These are phyloP conservation scores for Penicillium simplicissimum DNA, from an alignment of 495 filamentous ascomycete species.

Conservation along the genomic window DNA sequence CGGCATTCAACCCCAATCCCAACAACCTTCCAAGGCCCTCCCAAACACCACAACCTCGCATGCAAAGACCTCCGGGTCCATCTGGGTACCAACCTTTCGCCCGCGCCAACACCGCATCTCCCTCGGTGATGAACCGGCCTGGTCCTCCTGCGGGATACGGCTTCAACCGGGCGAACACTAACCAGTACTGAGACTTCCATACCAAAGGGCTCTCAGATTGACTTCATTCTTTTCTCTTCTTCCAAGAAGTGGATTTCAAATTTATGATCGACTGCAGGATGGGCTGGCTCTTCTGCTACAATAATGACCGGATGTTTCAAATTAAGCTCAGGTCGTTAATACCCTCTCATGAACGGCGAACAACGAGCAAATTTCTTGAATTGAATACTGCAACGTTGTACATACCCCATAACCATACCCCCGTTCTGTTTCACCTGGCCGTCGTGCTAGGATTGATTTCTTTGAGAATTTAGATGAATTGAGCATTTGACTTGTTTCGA, in stretches of 20 bases:
- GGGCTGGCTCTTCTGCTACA: constrained; percentile 30
- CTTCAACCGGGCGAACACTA: constrained; percentile 29
- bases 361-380: constrained; percentile 22
- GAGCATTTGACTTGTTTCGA: background rate
- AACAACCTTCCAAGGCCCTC: background rate
- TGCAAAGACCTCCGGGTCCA: constrained; percentile 9
- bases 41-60: constrained; percentile 16
- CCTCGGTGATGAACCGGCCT: constrained; percentile 25
- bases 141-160: constrained; percentile 26
- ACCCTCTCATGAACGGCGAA: constrained; percentile 24
- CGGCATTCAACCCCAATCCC: constrained; percentile 25
- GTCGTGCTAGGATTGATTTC: background rate
- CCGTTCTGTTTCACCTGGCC: background rate
- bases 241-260: background rate
- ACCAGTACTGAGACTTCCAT: constrained; percentile 21
- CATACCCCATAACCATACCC: constrained; percentile 18
- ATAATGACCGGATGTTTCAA: constrained; percentile 20
- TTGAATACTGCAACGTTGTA: constrained; percentile 15
- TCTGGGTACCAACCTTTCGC: constrained; percentile 20
- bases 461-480: constrained; percentile 1
- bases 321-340: constrained; percentile 13
- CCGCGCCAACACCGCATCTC: constrained; percentile 28
- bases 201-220: background rate
- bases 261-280: constrained; percentile 16
- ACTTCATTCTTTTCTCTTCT: background rate